Evolutionary conservation across 2,329 filamentous ascomycete genomes (phyloP), one percentile per base, ranked within the genome.

Genomic region (Onygena corvina): DNA sequence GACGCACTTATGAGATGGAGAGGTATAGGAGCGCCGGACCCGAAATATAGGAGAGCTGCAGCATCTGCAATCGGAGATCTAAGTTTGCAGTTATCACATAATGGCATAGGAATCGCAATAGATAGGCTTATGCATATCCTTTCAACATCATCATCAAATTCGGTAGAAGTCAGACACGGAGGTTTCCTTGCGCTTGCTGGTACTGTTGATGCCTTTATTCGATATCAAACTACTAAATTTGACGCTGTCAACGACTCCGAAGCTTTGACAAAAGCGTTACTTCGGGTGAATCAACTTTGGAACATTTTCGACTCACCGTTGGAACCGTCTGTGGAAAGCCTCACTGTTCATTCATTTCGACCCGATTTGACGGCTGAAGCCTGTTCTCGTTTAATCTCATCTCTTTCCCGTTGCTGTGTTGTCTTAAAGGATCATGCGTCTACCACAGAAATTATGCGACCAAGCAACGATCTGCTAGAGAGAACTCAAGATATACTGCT

Each of bases 11-110:
- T 93, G 9, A 81, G 79, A 16, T 98, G 92, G 92, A 77, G 90
- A 63, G 92, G 92, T 0, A 77, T 93, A n/a, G 81, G 83, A 0
- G 86, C 93, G 55, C 72, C 80, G 6, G 88, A 95, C 63, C 75
- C 80, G 0, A 70, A 75, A 4, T 86, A 87, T 1, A 77, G 92
- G 53, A 76, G 86, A 57, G 76, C 78, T 46, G 82, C 87, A 11
- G 86, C 84, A 1, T 67, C 66, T 1, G 81, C 85, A 0, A 80
- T 90, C 57, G 86, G 86, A 9, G 54, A 50, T 11, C 51, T 72
- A 27, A 67, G 65, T 35, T 55, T 55, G 4, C 64, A 67, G 33
- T 50, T 59, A 36, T 59, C 57, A 1, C 65, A 60, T 54, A 59
- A 58, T 33, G 60, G 60, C 1, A 52, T 69, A 36, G 48, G 49